phyloP scores from a whole-genome alignment of 306 rosid genomes.

The Boehmeria nivea region DNA sequence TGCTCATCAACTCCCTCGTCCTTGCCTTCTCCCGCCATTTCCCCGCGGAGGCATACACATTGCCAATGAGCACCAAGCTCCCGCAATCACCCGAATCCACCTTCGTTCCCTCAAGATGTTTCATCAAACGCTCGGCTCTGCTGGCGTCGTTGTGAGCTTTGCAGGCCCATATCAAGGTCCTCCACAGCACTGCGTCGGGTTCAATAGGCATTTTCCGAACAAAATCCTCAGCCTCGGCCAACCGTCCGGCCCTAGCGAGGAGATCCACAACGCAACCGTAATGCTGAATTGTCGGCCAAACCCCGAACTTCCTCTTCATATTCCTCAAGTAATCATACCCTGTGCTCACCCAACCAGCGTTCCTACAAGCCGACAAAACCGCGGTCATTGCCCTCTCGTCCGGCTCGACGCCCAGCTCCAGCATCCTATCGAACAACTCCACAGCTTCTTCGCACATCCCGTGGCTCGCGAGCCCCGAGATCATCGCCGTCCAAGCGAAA shows the following conservation, averaged over 20 bases:
- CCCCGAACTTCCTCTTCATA: no score
- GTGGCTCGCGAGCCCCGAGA: constrained; percentile 55
- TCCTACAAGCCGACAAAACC: constrained; percentile 35
- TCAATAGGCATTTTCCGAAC: no score
- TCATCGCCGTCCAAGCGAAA: constrained; percentile 53
- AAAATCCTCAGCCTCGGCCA: no score
- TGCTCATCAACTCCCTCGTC: background rate
- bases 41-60: background rate
- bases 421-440: constrained; percentile 38
- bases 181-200: constrained; percentile 46
- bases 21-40: background rate
- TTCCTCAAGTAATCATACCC: no score
- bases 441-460: constrained; percentile 43
- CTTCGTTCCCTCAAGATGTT: constrained; percentile 31
- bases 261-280: no score
- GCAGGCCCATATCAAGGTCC: constrained; percentile 52
- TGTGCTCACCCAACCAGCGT: background rate
- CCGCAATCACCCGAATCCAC: constrained; percentile 38
- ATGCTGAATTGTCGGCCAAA: no score
- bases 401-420: constrained; percentile 22
- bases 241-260: no score
- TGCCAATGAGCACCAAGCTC: constrained; percentile 36
- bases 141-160: constrained; percentile 30
- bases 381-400: constrained; percentile 37
- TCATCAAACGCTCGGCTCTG: constrained; percentile 39